Evolutionary conservation across 495 filamentous ascomycete genomes (phyloP).

Genomic region (Talaromyces stipitatus): DNA sequence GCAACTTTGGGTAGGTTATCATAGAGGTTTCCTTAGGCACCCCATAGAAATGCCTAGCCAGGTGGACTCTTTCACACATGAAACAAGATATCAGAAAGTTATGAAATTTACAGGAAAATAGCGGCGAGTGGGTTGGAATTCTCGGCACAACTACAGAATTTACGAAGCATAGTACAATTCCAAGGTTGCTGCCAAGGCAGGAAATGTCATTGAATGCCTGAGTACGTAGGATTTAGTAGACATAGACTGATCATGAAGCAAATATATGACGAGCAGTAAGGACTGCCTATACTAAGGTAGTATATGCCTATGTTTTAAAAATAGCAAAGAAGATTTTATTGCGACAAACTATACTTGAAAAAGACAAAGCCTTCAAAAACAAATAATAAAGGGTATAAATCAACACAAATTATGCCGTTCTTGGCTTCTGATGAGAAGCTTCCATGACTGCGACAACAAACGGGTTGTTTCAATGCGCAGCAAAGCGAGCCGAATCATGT

Average conservation of each 20-base stretch:
- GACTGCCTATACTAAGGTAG: no score
- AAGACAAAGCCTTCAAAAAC: neutral
- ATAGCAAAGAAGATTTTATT: neutral
- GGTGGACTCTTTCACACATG: no score
- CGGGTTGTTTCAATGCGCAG: neutral
- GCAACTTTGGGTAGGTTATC: no score
- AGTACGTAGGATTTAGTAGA: neutral
- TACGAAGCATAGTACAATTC: neutral
- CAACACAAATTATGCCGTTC: neutral
- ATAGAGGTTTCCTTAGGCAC: no score
- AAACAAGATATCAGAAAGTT: no score
- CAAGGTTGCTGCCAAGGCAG: neutral
- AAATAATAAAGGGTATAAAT: slow-evolving; percentile 1
- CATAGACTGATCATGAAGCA: neutral
- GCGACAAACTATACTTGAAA: neutral
- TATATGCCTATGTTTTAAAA: neutral
- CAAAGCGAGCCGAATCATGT: neutral
- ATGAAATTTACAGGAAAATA: no score
- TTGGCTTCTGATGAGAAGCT: neutral
- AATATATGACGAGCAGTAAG: no score
- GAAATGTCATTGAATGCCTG: neutral
- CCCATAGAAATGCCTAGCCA: no score
- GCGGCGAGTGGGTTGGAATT: neutral
- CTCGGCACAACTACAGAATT: neutral
- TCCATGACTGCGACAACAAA: neutral